Evolutionary conservation across 73 alveolate species (phyloP).

Genomic region (Tetrahymena malaccensis): DNA sequence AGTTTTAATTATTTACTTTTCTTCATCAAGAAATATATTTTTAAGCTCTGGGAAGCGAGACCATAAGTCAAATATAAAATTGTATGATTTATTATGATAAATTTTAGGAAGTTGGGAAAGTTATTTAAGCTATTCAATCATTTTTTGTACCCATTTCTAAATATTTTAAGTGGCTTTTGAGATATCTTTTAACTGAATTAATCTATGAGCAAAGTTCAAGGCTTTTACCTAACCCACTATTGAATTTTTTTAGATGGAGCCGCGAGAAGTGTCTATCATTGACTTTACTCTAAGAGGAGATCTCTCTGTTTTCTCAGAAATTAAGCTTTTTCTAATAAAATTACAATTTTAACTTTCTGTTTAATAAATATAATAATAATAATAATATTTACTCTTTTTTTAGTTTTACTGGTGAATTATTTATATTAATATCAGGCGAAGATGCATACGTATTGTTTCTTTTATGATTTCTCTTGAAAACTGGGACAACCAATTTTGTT

Average conservation of each 20-base stretch:
- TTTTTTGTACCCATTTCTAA: not conserved
- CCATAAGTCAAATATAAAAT: not conserved
- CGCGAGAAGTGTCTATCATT: not conserved
- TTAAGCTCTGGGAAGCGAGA: not conserved
- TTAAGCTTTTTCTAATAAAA: not conserved
- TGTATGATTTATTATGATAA: not conserved
- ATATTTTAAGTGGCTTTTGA: not conserved
- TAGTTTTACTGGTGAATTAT: not conserved
- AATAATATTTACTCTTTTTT: not conserved
- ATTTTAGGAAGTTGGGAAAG: not conserved
- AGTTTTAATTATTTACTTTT: not conserved
- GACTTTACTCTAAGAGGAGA: not conserved
- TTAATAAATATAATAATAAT: not conserved
- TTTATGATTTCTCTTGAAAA: not conserved
- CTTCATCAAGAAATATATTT: not conserved
- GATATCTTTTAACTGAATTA: not conserved
- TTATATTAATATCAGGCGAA: not conserved
- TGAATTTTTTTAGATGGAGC: not conserved
- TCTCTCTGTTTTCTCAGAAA: not conserved
- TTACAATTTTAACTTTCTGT: not conserved
- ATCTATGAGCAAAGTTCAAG: not conserved
- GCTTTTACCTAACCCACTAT: not conserved
- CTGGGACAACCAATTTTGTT: not conserved
- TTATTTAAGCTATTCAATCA: not conserved
- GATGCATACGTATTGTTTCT: not conserved